Evolutionary conservation across 208 protist genomes (phyloP).

Genomic region (Leishmania turanica): DNA sequence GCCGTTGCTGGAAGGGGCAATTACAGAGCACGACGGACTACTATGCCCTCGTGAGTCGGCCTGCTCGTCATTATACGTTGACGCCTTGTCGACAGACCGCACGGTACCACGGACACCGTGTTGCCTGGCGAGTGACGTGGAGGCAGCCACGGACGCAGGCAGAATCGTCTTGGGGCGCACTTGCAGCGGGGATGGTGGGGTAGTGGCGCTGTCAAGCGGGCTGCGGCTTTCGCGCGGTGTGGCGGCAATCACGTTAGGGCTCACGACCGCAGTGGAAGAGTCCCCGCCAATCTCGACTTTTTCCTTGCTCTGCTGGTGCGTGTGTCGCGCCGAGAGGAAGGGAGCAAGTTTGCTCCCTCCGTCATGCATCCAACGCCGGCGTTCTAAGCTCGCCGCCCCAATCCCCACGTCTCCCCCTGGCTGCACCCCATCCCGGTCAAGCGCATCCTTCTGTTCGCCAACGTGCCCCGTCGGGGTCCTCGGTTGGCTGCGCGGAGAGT

Average conservation of each 20-base stretch:
- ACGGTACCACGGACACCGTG: not conserved
- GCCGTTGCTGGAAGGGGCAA: not conserved
- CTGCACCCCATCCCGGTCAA: not conserved
- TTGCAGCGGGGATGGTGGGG: not conserved
- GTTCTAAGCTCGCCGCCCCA: not conserved
- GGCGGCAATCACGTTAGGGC: not conserved
- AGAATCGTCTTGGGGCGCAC: not conserved
- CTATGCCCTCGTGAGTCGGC: no score
- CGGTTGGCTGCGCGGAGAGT: not conserved
- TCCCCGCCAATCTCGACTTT: not conserved
- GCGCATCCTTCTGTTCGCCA: not conserved
- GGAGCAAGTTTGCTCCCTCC: not conserved
- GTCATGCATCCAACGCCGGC: not conserved
- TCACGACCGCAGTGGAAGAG: not conserved
- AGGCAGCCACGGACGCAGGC: not conserved
- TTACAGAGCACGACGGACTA: not conserved
- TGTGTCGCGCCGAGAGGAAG: not conserved
- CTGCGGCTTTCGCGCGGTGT: not conserved
- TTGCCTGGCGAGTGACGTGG: not conserved
- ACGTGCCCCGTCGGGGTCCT: not conserved
- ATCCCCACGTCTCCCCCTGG: not conserved
- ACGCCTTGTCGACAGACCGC: not conserved
- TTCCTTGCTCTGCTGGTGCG: not conserved
- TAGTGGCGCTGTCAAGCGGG: not conserved
- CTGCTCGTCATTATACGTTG: not conserved